These are phyloP conservation scores for Boletus patriciae DNA, from an alignment of 768 basidiomycete species.

Conservation along the genomic window DNA sequence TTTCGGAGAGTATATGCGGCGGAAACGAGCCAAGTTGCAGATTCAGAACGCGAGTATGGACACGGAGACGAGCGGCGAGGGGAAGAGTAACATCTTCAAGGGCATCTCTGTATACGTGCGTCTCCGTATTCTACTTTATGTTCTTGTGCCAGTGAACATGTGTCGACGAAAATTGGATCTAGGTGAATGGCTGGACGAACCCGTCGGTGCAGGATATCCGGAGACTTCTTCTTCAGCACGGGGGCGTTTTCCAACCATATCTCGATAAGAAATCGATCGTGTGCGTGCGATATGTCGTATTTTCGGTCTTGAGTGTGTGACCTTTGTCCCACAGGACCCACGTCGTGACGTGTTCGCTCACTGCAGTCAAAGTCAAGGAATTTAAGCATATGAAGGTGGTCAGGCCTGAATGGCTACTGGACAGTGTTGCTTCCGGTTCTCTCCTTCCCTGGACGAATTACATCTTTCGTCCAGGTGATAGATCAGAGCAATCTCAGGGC, in stretches of 20 bases:
- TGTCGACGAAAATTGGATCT: neutral
- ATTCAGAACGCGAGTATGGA: conserved; percentile 62
- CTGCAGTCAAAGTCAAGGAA: conserved; percentile 84
- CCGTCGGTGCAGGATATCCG: conserved; percentile 86
- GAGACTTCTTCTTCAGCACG: conserved; percentile 75
- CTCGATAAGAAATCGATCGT: conserved; percentile 75
- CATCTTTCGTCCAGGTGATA: conserved; percentile 52
- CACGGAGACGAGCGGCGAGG: conserved; percentile 17
- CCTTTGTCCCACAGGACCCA: conserved; percentile 62
- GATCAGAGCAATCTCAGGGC: conserved; percentile 53
- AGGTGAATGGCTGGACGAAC: conserved; percentile 90
- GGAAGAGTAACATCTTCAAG: conserved; percentile 57
- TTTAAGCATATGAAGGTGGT: conserved; percentile 92
- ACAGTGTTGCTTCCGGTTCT: conserved; percentile 65
- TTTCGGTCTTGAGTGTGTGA: conserved; percentile 1
- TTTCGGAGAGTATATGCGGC: conserved; percentile 84
- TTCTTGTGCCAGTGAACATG: neutral
- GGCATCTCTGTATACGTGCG: conserved; percentile 82
- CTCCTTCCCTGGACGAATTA: conserved; percentile 83
- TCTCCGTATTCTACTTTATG: conserved; percentile 3
- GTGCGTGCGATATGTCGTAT: conserved; percentile 40
- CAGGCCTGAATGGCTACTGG: conserved; percentile 81
- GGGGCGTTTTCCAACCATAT: conserved; percentile 82
- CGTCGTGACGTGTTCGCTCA: conserved; percentile 88
- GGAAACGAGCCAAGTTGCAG: conserved; percentile 89